Base-by-base conservation (phyloP, 495 filamentous ascomycete genomes). In the Clavariopsis aquatica region DNA sequence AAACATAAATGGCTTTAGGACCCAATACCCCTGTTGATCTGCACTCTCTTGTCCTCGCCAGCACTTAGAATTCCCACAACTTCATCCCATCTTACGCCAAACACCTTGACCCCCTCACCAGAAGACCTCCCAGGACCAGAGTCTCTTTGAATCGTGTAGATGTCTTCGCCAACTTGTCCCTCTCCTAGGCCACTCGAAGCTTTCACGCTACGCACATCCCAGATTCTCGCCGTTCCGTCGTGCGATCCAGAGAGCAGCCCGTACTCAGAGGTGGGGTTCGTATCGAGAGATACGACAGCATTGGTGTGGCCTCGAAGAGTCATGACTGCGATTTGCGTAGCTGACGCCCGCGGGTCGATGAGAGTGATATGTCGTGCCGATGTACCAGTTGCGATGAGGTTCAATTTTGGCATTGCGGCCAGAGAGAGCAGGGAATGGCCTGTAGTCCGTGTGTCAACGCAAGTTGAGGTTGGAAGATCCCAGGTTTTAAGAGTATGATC, bases 401-500 rank as follows among this genome's bases (percentile, higher is more conserved):
- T 82, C 10, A 87, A 74, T 52, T 84, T 80, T 5, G 83, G 81
- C 1, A 96, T 78, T 19, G 88, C 85, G 69, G 83, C 83, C 2
- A 96, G 80, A 1, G 86, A 90, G 54, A 93, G 82, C 0, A 98
- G 81, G 0, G 90, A 82, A 74, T 93, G 87, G n/a, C 89, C 84
- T 9, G 90, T 91, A 8, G 89, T 88, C 47, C 92, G 82, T 20
- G 89, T 90, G 71, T 89, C 89, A 41, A 96, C 90, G 12, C 86
- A 79, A 3, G 80, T 69, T 49, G 80, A 75, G 7, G 93, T 97
- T 0, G 89, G 84, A 13, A 98, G 84, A 79, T 98, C 94, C 84
- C 96, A 89, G 0, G 94, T 98, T 24, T 85, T 87, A 64, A 97
- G 79, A 0, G 89, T 89, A 76, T 96, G 92, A 79, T 98, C 94